Conservation (phyloP, 1,139 yeast genomes). For the Hemisphaericaspora xylanilytica region DNA sequence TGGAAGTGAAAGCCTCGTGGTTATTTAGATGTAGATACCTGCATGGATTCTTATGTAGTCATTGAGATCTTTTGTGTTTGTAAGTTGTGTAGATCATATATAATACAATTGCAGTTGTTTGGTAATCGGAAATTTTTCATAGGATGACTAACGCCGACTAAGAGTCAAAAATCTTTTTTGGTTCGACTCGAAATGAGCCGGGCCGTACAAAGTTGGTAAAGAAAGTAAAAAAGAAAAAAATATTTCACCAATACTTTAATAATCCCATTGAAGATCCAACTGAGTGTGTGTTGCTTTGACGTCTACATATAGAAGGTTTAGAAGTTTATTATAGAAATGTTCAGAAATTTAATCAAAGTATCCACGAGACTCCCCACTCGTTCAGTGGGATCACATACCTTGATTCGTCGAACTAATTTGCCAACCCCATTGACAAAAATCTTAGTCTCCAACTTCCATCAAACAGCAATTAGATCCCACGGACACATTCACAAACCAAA, state of each 20-base stretch:
- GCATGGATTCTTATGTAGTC: no score
- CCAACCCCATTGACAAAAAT: slow-evolving; percentile 1
- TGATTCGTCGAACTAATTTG: slow-evolving; percentile 1
- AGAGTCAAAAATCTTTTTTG: no score
- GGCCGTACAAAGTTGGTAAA: no score
- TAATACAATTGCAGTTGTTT: neutral
- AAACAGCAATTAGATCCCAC: slow-evolving; percentile 39
- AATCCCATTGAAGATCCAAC: no score
- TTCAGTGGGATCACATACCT: neutral
- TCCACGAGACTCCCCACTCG: slow-evolving; percentile 1
- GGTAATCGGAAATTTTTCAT: slow-evolving; percentile 3
- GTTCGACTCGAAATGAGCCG: no score
- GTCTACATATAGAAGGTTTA: neutral
- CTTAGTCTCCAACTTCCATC: slow-evolving; percentile 18
- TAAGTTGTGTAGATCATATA: no score
- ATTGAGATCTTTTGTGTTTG: no score
- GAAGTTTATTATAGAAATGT: neutral
- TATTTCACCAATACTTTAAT: no score
- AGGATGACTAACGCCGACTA: neutral
- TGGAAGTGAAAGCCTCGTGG: no score
- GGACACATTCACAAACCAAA: slow-evolving; percentile 89
- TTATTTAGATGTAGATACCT: no score
- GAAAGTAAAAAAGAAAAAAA: no score
- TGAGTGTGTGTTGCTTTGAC: no score
- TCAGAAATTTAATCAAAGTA: slow-evolving; percentile 3